Base-by-base conservation (phyloP, 345 rosid genomes). In the Anastatica hierochuntica region DNA sequence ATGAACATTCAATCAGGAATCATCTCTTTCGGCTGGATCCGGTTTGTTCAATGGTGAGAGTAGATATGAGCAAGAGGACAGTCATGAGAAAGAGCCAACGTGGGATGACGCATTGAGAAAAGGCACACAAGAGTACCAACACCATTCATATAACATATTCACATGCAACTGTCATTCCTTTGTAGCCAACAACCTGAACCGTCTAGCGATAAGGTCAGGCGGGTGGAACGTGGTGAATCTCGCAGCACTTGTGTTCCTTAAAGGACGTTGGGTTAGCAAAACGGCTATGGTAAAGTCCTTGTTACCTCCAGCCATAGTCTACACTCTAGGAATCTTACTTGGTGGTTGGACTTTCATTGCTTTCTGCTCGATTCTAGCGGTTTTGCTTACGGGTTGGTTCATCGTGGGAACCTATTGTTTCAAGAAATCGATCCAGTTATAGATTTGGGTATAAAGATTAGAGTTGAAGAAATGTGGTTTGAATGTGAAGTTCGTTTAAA, bases 111-210 rank as follows among this genome's bases (percentile, higher is more conserved):
- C 83, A 4, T 68, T 92, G 19, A 73, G 67, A 24, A 84, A 85
- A 62, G 64, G 88, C 55, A 88, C 76, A 8, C 88, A 73, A 67
- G 95, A 83, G 70, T 92, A 80, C 73, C 96, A 92, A 55, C 96
- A 88, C 60, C 72, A 66, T 5, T 46, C 86, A 0, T 92, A 92
- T 64, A 83, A 76, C 66, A 90, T 92, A 49, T 74, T 92, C 57
- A 85, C 95, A 13, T 92, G 96, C 80, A 92, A 92, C 69, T 92
- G 94, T 76, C 98, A 92, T 66, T 92, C 94, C 5, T 88, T 82
- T 67, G 98, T 92, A 12, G 98, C 86, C 64, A 84, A 84, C 76
- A 84, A 78, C 71, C 66, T 92, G 31, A 92, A 92, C 76, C 79
- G 95, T 70, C 38, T 92, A 66, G 87, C 82, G 2, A 61, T 79